Evolutionary conservation across 1,284 basidiomycete genomes (phyloP).

Genomic region (Ceratobasidium sp.): DNA sequence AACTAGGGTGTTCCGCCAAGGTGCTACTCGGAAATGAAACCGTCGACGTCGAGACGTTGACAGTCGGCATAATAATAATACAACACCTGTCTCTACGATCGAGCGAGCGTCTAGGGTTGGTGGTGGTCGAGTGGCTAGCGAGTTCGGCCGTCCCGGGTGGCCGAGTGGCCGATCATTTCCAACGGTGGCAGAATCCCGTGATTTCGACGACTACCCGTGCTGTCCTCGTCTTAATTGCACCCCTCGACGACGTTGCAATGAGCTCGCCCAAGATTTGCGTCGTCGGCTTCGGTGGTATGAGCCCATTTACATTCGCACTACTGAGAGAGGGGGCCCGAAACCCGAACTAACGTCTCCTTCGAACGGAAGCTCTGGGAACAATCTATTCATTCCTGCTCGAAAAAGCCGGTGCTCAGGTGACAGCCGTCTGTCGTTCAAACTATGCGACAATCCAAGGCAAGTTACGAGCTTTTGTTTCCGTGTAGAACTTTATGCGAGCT

Average conservation of each 20-base stretch:
- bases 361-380: slow-evolving; percentile 55
- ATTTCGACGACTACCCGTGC: no score
- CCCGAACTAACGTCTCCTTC: not conserved
- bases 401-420: slow-evolving; percentile 54
- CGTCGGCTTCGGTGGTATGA: slow-evolving; percentile 51
- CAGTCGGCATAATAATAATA: slow-evolving; percentile 1
- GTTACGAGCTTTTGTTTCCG: slow-evolving; percentile 21
- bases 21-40: slow-evolving; percentile 40
- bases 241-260: slow-evolving; percentile 23
- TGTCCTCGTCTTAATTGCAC: not conserved
- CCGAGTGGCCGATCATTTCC: slow-evolving; percentile 18
- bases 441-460: slow-evolving; percentile 54
- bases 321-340: not conserved
- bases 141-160: slow-evolving; percentile 9
- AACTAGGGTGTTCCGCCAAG: slow-evolving; percentile 18
- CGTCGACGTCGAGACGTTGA: slow-evolving; percentile 35
- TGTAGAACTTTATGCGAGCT: slow-evolving; percentile 6
- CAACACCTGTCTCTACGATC: not conserved
- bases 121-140: not conserved
- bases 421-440: slow-evolving; percentile 59
- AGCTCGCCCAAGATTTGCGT: slow-evolving; percentile 49
- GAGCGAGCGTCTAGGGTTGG: not conserved
- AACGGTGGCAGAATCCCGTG: slow-evolving; percentile 23
- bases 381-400: slow-evolving; percentile 57
- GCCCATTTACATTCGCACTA: not conserved